Percentiles rank a stretch among this genome's conserved stretches.
These are phyloP conservation scores for Colletotrichum filicis DNA, from an alignment of 2,329 filamentous ascomycete genomes.

Conservation along the genomic window DNA sequence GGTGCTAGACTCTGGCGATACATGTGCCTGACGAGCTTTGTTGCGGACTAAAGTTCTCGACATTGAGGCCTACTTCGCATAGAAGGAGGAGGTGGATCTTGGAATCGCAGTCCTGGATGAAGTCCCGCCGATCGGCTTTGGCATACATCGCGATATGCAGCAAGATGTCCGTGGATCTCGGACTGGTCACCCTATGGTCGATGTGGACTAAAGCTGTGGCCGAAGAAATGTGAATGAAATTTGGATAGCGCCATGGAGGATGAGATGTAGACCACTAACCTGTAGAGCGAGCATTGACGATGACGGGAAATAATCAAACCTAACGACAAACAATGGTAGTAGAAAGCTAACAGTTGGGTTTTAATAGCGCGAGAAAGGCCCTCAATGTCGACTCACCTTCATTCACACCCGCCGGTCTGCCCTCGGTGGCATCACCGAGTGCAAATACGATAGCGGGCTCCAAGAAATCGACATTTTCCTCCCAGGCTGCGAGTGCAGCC, in stretches of 20 bases:
- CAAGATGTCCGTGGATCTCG: not conserved
- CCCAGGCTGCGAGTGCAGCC: conserved; percentile 89
- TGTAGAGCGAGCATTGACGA: not conserved
- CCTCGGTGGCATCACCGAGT: conserved; percentile 35
- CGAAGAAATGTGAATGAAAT: not conserved
- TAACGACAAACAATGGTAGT: not conserved
- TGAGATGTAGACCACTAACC: not conserved
- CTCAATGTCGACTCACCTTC: conserved; percentile 97
- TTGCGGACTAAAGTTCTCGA: not conserved
- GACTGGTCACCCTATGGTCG: not conserved
- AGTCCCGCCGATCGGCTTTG: not conserved
- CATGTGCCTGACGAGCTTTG: not conserved
- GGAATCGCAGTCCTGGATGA: not conserved
- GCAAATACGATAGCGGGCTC: conserved; percentile 49
- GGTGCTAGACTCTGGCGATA: not conserved
- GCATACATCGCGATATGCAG: not conserved
- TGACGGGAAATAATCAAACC: no score
- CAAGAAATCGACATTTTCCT: conserved; percentile 84
- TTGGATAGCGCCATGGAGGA: not conserved
- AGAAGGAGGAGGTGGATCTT: not conserved
- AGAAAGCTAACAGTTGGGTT: conserved; percentile 18
- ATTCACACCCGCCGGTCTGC: conserved; percentile 78
- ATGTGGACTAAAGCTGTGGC: not conserved
- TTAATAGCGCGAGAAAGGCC: conserved; percentile 71
- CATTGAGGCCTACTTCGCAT: not conserved